phyloP scores from a whole-genome alignment of 208 protist genomes.

The Leishmania major region DNA sequence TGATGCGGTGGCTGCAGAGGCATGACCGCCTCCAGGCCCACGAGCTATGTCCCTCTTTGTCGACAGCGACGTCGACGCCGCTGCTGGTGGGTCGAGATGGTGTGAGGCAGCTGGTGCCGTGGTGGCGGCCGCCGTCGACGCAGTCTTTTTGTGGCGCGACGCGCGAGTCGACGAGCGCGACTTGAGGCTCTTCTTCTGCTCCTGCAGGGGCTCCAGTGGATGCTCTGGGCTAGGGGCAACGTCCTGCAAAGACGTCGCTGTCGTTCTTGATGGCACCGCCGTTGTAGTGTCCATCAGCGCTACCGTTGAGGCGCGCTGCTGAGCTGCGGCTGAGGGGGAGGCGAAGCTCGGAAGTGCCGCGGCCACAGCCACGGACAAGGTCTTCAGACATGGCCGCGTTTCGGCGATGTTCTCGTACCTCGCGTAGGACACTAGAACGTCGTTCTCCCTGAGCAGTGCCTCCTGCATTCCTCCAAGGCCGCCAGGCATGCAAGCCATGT shows the following conservation, averaged over 20 bases:
- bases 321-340: not conserved
- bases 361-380: slow-evolving; percentile 7
- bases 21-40: not conserved
- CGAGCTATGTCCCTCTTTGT: not conserved
- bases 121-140: too few relatives aligned
- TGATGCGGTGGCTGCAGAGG: not conserved
- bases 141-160: not conserved
- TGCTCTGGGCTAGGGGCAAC: not conserved
- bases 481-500: not conserved
- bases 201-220: not conserved
- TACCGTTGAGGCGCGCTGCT: not conserved
- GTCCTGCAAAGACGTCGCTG: not conserved
- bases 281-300: not conserved
- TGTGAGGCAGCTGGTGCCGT: not conserved
- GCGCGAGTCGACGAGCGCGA: too few relatives aligned
- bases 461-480: not conserved
- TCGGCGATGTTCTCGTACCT: slow-evolving; percentile 19
- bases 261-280: not conserved
- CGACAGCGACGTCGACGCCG: not conserved
- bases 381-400: not conserved
- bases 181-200: not conserved
- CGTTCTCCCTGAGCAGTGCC: slow-evolving; percentile 5
- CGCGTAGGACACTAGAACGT: slow-evolving; percentile 32
- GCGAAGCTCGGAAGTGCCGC: not conserved
- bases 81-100: not conserved